Percentiles rank a stretch among this genome's conserved stretches.
Evolutionary conservation across 2,329 filamentous ascomycete genomes (phyloP).

Genomic region (Thielaviopsis euricoi): DNA sequence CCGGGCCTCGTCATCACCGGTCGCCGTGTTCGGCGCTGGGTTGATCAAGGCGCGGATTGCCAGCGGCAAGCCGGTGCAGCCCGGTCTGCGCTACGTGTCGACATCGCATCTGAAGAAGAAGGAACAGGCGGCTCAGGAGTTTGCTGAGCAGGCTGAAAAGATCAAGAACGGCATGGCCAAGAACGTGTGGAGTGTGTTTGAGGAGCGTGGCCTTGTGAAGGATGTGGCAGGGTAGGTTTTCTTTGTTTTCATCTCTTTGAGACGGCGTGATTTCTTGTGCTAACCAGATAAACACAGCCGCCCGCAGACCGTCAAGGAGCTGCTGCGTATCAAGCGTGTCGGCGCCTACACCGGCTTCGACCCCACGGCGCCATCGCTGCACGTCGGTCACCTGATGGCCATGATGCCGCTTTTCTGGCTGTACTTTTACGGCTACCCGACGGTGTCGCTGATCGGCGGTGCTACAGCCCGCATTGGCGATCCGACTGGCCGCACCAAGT

Average conservation of each 20-base stretch:
- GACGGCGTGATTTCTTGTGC: background rate
- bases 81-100: constrained; percentile 22
- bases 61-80: background rate
- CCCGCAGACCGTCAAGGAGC: constrained; percentile 37
- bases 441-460: constrained; percentile 53
- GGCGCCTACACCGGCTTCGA: constrained; percentile 70
- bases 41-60: background rate
- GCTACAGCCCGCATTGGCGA: constrained; percentile 67
- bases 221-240: constrained; percentile 52
- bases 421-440: constrained; percentile 57
- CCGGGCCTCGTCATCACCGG: background rate
- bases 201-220: constrained; percentile 59
- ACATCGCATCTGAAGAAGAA: constrained; percentile 28
- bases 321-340: constrained; percentile 49
- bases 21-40: background rate
- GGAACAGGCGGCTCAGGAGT: constrained; percentile 25
- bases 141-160: constrained; percentile 28
- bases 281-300: constrained; percentile 19
- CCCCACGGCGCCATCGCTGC: constrained; percentile 62
- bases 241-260: constrained; percentile 6
- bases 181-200: constrained; percentile 46
- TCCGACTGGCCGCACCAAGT: constrained; percentile 52
- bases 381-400: constrained; percentile 65
- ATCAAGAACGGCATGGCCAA: constrained; percentile 33
- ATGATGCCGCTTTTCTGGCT: constrained; percentile 77